Conservation (phyloP, 106 monocot genomes). For the Gastrodia elata region DNA sequence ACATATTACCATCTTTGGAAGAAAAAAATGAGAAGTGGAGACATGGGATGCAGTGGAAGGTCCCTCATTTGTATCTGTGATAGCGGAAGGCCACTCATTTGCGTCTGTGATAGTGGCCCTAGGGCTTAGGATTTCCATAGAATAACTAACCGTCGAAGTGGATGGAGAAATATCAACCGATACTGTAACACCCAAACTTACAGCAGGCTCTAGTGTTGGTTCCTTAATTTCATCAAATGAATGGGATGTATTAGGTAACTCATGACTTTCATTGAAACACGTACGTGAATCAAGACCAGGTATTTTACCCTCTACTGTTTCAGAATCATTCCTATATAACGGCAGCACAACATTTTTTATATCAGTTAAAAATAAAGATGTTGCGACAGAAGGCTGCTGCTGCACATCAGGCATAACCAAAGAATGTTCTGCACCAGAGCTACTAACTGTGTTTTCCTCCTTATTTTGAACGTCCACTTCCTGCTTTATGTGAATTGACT, state of each 20-base stretch:
- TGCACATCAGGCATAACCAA: constrained; percentile 9
- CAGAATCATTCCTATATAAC: constrained; percentile 13
- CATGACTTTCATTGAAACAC: constrained; percentile 31
- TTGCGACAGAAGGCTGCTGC: constrained; percentile 6
- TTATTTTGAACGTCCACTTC: constrained; percentile 8
- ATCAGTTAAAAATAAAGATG: constrained; percentile 16
- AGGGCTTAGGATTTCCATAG: constrained; percentile 39
- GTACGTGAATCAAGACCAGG: constrained; percentile 43
- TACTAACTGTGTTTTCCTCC: constrained; percentile 14
- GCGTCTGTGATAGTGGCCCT: constrained; percentile 30
- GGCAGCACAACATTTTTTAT: constrained; percentile 13
- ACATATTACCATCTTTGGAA: constrained; percentile 61
- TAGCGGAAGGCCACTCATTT: constrained; percentile 18
- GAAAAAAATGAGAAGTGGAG: constrained; percentile 24
- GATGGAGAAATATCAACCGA: constrained; percentile 38
- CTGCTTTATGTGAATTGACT: constrained; percentile 16
- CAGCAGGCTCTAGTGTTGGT: constrained; percentile 26
- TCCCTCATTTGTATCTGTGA: constrained; percentile 28
- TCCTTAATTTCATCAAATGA: constrained; percentile 34
- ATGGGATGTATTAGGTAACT: constrained; percentile 41
- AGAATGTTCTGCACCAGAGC: constrained; percentile 15
- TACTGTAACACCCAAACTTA: constrained; percentile 20
- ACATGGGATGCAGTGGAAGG: constrained; percentile 22
- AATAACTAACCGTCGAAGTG: constrained; percentile 19
- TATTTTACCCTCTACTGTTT: constrained; percentile 27